Conservation (phyloP, 2,329 filamentous ascomycete species). For the Penicillium sp. region DNA sequence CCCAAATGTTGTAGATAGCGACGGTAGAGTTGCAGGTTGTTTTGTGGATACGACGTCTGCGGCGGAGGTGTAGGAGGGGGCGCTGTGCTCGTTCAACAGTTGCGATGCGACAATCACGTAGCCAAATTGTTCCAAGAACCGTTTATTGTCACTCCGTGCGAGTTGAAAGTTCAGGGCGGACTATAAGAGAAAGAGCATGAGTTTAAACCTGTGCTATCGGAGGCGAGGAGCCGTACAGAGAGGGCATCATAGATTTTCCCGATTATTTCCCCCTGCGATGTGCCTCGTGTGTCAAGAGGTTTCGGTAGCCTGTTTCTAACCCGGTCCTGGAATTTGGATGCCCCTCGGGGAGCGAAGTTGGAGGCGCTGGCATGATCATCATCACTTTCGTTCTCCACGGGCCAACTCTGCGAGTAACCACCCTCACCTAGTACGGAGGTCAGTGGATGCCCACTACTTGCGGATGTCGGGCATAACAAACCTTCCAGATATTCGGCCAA, state of each 20-base stretch:
- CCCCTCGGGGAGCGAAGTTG: constrained; percentile 51
- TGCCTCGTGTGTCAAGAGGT: constrained; percentile 41
- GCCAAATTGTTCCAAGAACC: constrained; percentile 87
- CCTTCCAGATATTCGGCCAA: constrained; percentile 87
- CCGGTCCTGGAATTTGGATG: constrained; percentile 48
- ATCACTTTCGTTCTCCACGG: constrained; percentile 29
- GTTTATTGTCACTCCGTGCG: constrained; percentile 72
- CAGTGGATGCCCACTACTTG: constrained; percentile 12
- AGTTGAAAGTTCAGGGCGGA: constrained; percentile 47
- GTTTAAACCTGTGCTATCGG: not conserved
- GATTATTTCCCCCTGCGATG: constrained; percentile 32
- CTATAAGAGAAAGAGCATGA: constrained; percentile 22
- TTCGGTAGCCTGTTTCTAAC: constrained; percentile 50
- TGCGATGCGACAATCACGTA: constrained; percentile 92
- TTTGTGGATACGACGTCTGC: constrained; percentile 33
- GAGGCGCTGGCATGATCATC: constrained; percentile 29
- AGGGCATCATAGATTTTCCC: constrained; percentile 46
- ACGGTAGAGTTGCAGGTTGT: constrained; percentile 29
- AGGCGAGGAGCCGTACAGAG: constrained; percentile 39
- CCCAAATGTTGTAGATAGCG: constrained; percentile 50
- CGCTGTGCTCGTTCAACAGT: constrained; percentile 64
- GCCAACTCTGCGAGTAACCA: constrained; percentile 42
- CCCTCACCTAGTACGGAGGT: constrained; percentile 41
- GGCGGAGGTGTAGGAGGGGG: constrained; percentile 41
- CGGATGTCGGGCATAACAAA: constrained; percentile 41